Evolutionary conservation across 169 alveolate genomes (phyloP), one percentile per base, ranked within the genome.

Genomic region (Plasmodium chabaudi): DNA sequence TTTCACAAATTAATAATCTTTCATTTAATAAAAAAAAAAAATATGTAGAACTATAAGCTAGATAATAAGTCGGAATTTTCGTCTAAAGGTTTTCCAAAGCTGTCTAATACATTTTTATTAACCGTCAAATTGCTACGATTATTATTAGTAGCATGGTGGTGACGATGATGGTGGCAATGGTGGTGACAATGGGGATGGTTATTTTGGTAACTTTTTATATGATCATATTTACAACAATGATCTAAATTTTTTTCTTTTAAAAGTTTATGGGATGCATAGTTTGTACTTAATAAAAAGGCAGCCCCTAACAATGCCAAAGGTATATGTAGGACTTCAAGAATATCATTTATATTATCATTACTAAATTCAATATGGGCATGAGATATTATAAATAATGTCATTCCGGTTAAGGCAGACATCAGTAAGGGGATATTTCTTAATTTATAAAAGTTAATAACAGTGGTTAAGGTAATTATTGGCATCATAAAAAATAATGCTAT

Each of bases 401-500:
- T 9, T 9, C 90, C 82, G 17, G 69, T n/a, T 47, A 82, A 13
- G 23, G 71, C 69, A 47, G 21, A 55, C 44, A 57, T n/a, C 7
- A 82, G 67, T 3, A 82, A 53, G n/a, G 56, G 19, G 17, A 82
- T n/a, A 60, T 82, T 82, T 21, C 64, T 82, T 47, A 82, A 61
- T 25, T 82, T 79, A 23, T 19, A 6, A 17, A 67, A 82, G 17
- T 82, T 82, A 39, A 34, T 55, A 55, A 82, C 23, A 42, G 67
- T 82, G 17, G 71, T 47, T 13, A 82, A 6, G 2, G 84, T 67
- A 57, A 49, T 63, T 55, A 82, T 67, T 17, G 90, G 90, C 19
- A 72, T 56, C 90, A 82, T 82, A 39, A 82, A 13, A 25, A 51
- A 82, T 27, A 82, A 44, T 25, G 90, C 79, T 5, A 82, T 17